Evolutionary conservation across 2,329 filamentous ascomycete species (phyloP), one percentile per base, ranked within the genome.

Genomic region (Trichophaea hybrida): DNA sequence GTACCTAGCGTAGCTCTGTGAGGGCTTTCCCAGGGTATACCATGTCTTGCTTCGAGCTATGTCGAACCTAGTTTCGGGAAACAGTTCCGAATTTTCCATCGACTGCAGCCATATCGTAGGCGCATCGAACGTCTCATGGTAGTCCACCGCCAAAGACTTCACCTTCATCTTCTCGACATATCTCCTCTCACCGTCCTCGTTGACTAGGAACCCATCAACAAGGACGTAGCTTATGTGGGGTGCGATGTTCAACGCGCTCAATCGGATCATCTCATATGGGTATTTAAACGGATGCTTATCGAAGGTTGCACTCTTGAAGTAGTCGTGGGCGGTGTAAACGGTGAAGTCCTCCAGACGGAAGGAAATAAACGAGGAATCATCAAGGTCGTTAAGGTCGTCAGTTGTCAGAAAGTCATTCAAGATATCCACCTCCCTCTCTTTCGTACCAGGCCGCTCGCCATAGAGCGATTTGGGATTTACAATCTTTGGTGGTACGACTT

Each of bases 81-180:
- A 12, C 13, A 50, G 10, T 43, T 10, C 38, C n/a, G 38, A 43
- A 15, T 43, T 43, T 4, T 10, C 13, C 15, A 49, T 43, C 0
- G 85, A 85, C 15, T 80, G 77, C 1, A 91, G 76, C 78, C 83
- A 90, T 1, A 89, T 75, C 13, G 78, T 72, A 6, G 74, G 74
- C 1, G 71, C 73, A 2, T 82, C 75, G 0, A 69, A 5, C 74
- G 67, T 0, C 74, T 68, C 32, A 52, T 33, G 1, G 33, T 82
- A 81, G 1, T 81, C 84, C 8, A 93, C 77, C 0, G 84, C 82
- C 1, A 85, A 71, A 0, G 77, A 73, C 0, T 71, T 68, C 51
- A 91, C 85, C 0, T 75, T 72, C 0, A 86, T 73, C 0, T 69
- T 72, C 50, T 78, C 71, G 0, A 91, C 75, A 59, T 78, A 86